Evolutionary conservation across 768 basidiomycete species (phyloP), one percentile per base, ranked within the genome.

Genomic region (Mycena venus): DNA sequence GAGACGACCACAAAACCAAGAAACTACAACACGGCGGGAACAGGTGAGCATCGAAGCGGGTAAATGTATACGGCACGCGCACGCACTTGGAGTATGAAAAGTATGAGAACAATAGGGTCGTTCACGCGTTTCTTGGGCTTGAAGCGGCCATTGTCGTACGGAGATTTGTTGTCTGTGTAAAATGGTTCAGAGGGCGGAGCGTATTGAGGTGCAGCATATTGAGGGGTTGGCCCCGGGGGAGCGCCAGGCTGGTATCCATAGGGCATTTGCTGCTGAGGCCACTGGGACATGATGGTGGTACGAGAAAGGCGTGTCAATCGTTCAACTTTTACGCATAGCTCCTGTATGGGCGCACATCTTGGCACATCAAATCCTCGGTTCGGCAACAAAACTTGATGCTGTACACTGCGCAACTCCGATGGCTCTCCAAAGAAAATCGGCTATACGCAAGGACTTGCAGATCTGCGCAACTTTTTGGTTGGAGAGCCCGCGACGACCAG

Each of bases 1-100:
- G 93, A 93, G 8, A 96, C 77, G 2, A 88, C 92, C 17, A 87
- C 90, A 79, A 92, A 96, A 2, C 92, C 95, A 32, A 91, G 83
- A 40, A 94, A 84, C 93, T 94, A 5, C 56, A 36, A 21, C n/a
- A n/a, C n/a, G 49, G 10, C 23, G 23, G 27, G 49, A 10, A 27
- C 8, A 15, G 23, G 67, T 25, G 31, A 44, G 27, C 27, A 55
- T 68, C n/a, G 21, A 49, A 44, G 31, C n/a, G 21, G 25, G 38
- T n/a, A n/a, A n/a, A n/a, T n/a, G n/a, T n/a, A n/a, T n/a, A n/a
- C n/a, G n/a, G n/a, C n/a, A n/a, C n/a, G n/a, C n/a, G n/a, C n/a
- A 74, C 83, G 42, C 67, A 95, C 92, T 84, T 93, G 91, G 1
- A 91, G 84, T n/a, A 96, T 81, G 83, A 94, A 96, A 40, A 95